Percentiles rank a stretch among this genome's conserved stretches.
These are phyloP conservation scores for Globisporangium viniferum DNA, from an alignment of 352 stramenopile genomes.

Conservation along the genomic window DNA sequence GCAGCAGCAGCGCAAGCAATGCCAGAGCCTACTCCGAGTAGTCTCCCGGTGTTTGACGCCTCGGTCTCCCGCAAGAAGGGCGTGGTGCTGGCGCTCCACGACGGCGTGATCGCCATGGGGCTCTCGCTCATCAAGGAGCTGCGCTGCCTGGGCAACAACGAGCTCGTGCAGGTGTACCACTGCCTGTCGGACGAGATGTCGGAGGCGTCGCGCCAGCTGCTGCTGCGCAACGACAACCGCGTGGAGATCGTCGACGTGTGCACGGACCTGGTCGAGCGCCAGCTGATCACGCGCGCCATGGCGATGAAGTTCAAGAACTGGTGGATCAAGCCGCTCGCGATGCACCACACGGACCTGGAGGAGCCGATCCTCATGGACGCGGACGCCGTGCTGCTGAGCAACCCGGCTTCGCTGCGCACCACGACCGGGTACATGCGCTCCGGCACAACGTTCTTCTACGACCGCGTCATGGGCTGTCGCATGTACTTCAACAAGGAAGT, in stretches of 20 bases:
- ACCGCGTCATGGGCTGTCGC: constrained; percentile 52
- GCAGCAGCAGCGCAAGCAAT: neutral
- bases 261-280: constrained; percentile 16
- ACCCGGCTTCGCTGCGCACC: constrained; percentile 37
- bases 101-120: constrained; percentile 38
- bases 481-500: constrained; percentile 46
- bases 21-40: neutral
- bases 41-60: neutral
- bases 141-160: constrained; percentile 42
- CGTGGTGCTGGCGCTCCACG: constrained; percentile 39
- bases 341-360: constrained; percentile 46
- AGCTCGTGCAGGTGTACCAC: constrained; percentile 56
- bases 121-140: constrained; percentile 51
- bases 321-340: constrained; percentile 62
- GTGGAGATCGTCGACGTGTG: constrained; percentile 52
- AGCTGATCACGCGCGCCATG: neutral
- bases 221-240: constrained; percentile 31
- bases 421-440: constrained; percentile 37
- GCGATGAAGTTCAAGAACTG: constrained; percentile 46
- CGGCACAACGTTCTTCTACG: constrained; percentile 65
- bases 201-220: constrained; percentile 25
- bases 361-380: constrained; percentile 51
- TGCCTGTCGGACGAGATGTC: constrained; percentile 44
- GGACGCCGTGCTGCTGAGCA: constrained; percentile 44
- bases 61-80: constrained; percentile 17